Conservation (phyloP, 371 early-diverging fungal genomes). For the Capniomyces stellatus region DNA sequence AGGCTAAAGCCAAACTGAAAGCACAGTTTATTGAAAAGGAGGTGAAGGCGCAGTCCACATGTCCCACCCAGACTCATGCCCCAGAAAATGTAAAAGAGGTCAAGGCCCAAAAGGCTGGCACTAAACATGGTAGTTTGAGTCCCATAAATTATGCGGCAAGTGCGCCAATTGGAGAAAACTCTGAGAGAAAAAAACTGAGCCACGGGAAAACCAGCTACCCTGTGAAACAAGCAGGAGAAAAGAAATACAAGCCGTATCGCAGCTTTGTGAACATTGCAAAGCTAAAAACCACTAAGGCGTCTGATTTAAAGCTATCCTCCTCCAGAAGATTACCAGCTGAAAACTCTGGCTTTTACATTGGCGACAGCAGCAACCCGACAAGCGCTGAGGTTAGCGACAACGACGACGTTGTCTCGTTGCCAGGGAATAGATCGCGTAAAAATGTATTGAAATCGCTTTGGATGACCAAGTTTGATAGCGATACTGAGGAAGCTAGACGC, state of each 20-base stretch:
- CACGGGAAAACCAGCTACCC: neutral
- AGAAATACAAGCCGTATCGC: neutral
- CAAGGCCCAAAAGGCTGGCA: neutral
- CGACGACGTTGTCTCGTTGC: conserved; percentile 12
- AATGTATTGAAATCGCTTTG: neutral
- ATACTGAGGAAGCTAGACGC: neutral
- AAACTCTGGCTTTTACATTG: neutral
- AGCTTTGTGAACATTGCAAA: neutral
- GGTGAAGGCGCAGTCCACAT: neutral
- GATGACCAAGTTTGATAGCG: neutral
- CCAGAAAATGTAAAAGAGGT: neutral
- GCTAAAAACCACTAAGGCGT: neutral
- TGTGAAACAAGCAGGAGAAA: neutral
- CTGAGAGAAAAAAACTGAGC: neutral
- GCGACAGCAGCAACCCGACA: conserved; percentile 1
- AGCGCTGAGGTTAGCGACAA: conserved; percentile 4
- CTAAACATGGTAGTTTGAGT: neutral
- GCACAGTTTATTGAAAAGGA: neutral
- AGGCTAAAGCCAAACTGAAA: conserved; percentile 33
- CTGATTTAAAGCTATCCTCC: no score
- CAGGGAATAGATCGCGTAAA: neutral
- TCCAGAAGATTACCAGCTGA: neutral
- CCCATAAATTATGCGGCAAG: neutral
- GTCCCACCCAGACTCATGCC: neutral
- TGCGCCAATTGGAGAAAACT: neutral